Conservation (phyloP, 139 green algal species). For the Pycnococcus provasolii region DNA sequence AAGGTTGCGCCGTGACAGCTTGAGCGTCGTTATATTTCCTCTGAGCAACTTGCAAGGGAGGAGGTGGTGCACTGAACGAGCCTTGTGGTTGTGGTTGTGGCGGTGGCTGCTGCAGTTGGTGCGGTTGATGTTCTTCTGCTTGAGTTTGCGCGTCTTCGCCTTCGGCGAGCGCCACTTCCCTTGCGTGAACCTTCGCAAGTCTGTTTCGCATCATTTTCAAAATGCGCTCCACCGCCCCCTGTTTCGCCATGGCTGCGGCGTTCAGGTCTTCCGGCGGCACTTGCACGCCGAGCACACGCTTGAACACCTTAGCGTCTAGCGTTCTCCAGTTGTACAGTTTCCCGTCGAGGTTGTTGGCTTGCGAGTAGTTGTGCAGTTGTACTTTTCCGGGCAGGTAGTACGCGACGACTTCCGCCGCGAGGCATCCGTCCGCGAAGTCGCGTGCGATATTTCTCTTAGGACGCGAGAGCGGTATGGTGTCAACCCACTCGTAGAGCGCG, state of each 20-base stretch:
- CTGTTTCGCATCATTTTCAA: background rate
- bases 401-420: conserved; percentile 71
- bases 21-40: too few relatives aligned
- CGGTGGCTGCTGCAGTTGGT: too few relatives aligned
- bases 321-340: conserved; percentile 96
- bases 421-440: conserved; percentile 87
- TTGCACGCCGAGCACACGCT: conserved; percentile 53
- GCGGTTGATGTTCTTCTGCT: too few relatives aligned
- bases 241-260: conserved; percentile 35
- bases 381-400: conserved; percentile 74
- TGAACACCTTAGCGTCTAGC: conserved; percentile 75
- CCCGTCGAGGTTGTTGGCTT: conserved; percentile 50
- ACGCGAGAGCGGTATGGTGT: conserved; percentile 74
- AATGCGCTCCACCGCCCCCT: background rate
- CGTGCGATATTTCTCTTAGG: conserved; percentile 78
- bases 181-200: too few relatives aligned
- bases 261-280: conserved; percentile 48
- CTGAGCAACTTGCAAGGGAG: too few relatives aligned
- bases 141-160: too few relatives aligned
- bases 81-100: too few relatives aligned
- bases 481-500: conserved; percentile 45
- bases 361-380: conserved; percentile 93
- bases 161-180: too few relatives aligned
- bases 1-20: too few relatives aligned
- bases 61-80: too few relatives aligned